These are phyloP conservation scores for Cryptosporidium andersoni DNA, from an alignment of 169 alveolate genomes.

Conservation along the genomic window DNA sequence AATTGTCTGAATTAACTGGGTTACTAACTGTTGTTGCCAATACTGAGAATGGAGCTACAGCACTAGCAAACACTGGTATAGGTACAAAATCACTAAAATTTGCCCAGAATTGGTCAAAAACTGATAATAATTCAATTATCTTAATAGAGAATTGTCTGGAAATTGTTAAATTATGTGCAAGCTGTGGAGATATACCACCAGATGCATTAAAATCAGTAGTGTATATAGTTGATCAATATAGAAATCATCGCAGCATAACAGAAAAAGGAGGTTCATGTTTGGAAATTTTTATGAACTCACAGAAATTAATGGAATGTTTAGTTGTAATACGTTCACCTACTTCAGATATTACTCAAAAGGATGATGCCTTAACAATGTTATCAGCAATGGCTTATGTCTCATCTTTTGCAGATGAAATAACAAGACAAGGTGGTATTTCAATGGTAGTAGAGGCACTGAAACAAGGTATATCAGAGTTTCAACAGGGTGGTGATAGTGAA, in stretches of 20 bases:
- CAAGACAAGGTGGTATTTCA: conserved; percentile 88
- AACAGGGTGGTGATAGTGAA: conserved; percentile 81
- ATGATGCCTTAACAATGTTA: conserved; percentile 86
- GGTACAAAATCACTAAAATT: conserved; percentile 27
- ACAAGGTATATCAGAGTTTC: conserved; percentile 83
- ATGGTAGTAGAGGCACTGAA: conserved; percentile 85
- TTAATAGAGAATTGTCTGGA: conserved; percentile 56
- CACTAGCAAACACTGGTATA: conserved; percentile 49
- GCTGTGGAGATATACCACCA: conserved; percentile 53
- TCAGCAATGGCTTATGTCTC: conserved; percentile 90
- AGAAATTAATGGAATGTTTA: conserved; percentile 84
- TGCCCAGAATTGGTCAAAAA: conserved; percentile 58
- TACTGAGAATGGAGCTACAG: conserved; percentile 26
- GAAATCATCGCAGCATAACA: conserved; percentile 68
- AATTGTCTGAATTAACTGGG: conserved; percentile 34
- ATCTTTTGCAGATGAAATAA: conserved; percentile 88
- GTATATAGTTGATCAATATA: conserved; percentile 54
- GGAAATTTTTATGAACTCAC: conserved; percentile 86
- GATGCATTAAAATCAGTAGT: conserved; percentile 70
- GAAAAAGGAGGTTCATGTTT: conserved; percentile 88
- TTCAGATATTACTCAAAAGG: conserved; percentile 86
- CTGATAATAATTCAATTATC: conserved; percentile 57
- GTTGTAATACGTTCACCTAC: conserved; percentile 82
- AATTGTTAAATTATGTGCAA: conserved; percentile 52
- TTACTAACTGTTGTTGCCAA: conserved; percentile 49